These are phyloP conservation scores for Pelargonium australe DNA, from an alignment of 441 rosid genomes.

Conservation along the genomic window DNA sequence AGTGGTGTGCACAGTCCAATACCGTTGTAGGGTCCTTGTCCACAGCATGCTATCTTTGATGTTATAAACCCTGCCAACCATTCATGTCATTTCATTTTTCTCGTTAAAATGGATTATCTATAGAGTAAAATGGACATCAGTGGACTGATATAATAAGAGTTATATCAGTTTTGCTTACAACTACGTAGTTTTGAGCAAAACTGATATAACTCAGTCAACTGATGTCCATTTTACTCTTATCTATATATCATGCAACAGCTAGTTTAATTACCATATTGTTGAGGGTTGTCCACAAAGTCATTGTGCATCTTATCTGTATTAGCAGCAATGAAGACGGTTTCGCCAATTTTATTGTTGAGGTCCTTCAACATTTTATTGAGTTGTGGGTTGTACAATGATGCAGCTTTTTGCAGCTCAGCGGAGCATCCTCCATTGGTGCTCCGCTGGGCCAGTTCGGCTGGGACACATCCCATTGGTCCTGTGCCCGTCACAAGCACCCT, in stretches of 20 bases:
- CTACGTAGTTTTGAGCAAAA: too few species aligned
- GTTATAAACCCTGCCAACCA: constrained; percentile 37
- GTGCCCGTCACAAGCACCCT: constrained; percentile 20
- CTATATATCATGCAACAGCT: too few species aligned
- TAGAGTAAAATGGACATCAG: too few species aligned
- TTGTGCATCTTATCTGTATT: constrained; percentile 10
- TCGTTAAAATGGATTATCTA: too few species aligned
- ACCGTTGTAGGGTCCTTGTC: constrained; percentile 58
- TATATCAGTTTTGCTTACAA: too few species aligned
- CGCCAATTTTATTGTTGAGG: constrained; percentile 4
- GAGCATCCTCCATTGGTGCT: constrained; percentile 19
- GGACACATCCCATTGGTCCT: constrained; percentile 22
- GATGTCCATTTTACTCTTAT: too few species aligned
- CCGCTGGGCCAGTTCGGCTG: neutral
- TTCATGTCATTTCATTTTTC: too few species aligned
- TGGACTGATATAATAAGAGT: too few species aligned
- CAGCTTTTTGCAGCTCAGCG: constrained; percentile 16
- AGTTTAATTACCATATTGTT: neutral
- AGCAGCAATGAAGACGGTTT: constrained; percentile 18
- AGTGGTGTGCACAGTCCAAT: constrained; percentile 43
- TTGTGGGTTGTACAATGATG: constrained; percentile 17
- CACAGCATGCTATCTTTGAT: constrained; percentile 50
- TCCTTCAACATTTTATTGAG: constrained; percentile 15
- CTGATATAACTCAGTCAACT: too few species aligned
- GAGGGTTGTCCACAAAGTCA: constrained; percentile 20